These are phyloP conservation scores for Oryza glumipatula DNA, from an alignment of 176 grass and related monocot species.

Conservation along the genomic window DNA sequence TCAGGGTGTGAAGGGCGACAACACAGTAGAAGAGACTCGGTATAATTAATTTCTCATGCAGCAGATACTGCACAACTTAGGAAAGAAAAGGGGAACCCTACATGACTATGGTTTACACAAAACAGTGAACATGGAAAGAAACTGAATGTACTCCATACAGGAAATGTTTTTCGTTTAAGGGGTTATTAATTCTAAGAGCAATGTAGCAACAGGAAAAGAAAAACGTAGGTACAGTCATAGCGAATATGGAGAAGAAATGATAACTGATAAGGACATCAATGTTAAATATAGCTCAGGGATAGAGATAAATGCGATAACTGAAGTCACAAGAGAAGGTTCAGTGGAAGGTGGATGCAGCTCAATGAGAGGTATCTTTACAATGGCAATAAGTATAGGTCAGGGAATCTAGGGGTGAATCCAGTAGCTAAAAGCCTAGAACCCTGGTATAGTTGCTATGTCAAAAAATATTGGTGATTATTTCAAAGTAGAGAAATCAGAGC, in stretches of 20 bases:
- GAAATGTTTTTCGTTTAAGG: not conserved
- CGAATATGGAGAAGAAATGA: not conserved
- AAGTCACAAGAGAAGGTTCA: conserved; percentile 22
- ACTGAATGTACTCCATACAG: not conserved
- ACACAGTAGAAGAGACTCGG: not conserved
- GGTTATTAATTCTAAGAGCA: conserved; percentile 18
- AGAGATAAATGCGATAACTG: not conserved
- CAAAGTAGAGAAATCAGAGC: conserved; percentile 1
- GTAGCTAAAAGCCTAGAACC: conserved; percentile 18
- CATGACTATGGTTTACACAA: not conserved
- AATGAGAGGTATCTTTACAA: not conserved
- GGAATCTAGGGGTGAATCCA: conserved; percentile 24
- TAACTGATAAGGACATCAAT: not conserved
- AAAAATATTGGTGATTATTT: not conserved
- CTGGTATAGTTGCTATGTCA: not conserved
- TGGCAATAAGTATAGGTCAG: conserved; percentile 2
- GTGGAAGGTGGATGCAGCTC: conserved; percentile 4
- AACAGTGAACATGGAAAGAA: not conserved
- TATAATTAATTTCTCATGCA: not conserved
- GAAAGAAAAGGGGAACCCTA: not conserved
- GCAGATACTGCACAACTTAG: not conserved
- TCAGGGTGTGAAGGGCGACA: not conserved
- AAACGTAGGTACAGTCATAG: not conserved
- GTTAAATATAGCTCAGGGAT: not conserved
- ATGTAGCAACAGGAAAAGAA: not conserved